A percentile compares a stretch with the other conserved stretches of the same genome.
Conservation (phyloP, 2,329 filamentous ascomycete genomes). For the Beauveria sp. region DNA sequence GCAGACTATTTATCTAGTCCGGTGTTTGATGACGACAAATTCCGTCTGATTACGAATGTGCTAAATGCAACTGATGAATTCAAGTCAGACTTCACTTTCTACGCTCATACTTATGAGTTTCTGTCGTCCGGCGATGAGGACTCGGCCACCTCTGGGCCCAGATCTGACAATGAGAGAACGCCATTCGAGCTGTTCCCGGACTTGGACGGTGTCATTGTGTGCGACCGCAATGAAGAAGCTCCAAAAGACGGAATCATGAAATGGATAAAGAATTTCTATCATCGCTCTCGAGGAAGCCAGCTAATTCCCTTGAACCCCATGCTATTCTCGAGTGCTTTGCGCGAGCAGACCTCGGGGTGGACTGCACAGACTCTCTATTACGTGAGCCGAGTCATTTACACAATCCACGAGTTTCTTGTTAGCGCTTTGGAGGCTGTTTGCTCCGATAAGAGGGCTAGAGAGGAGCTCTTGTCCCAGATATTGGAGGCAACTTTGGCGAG, state of each 20-base stretch:
- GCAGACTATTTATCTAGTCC: slow-evolving; percentile 13
- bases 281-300: slow-evolving; percentile 19
- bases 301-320: slow-evolving; percentile 17
- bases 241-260: slow-evolving; percentile 14
- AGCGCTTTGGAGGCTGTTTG: slow-evolving; percentile 16
- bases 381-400: slow-evolving; percentile 20
- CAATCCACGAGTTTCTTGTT: slow-evolving; percentile 23
- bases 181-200: not conserved
- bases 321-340: slow-evolving; percentile 18
- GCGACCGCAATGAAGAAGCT: not conserved
- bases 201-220: slow-evolving; percentile 6
- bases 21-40: slow-evolving; percentile 11
- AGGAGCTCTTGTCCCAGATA: slow-evolving; percentile 18
- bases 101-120: slow-evolving; percentile 16
- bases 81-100: not conserved
- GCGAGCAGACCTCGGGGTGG: slow-evolving; percentile 26
- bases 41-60: slow-evolving; percentile 18
- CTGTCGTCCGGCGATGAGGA: too few species aligned
- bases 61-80: slow-evolving; percentile 17
- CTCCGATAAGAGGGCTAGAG: slow-evolving; percentile 12
- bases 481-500: slow-evolving; percentile 15
- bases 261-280: slow-evolving; percentile 19
- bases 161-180: not conserved
- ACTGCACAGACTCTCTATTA: slow-evolving; percentile 18
- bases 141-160: too few species aligned